Conservation (phyloP, 441 rosid species). For the Euphorbia celastroides region DNA sequence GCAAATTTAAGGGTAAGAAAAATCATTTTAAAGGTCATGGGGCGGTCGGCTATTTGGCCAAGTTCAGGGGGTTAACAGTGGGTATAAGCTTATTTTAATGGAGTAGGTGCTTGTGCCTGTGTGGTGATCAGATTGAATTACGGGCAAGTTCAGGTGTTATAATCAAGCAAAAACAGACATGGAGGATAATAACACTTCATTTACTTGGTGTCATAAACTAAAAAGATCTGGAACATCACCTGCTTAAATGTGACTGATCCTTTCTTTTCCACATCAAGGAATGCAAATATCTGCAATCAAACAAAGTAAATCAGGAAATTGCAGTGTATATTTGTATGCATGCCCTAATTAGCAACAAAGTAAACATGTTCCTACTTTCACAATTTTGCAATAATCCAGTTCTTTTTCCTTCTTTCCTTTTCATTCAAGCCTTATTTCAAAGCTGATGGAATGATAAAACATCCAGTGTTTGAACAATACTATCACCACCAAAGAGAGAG, state of each 20-base stretch:
- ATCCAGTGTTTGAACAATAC: not conserved
- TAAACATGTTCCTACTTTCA: not conserved
- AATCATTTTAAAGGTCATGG: no score
- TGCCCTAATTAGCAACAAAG: not conserved
- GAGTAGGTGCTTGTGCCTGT: not conserved
- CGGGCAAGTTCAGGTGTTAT: not conserved
- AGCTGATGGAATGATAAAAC: not conserved
- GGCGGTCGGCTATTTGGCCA: no score
- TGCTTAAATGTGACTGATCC: slow-evolving; percentile 83
- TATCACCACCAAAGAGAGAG: not conserved
- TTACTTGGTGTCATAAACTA: not conserved
- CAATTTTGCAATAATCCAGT: not conserved
- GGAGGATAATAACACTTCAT: not conserved
- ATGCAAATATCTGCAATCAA: slow-evolving; percentile 61
- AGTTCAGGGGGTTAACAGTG: no score
- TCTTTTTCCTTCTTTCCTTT: no score
- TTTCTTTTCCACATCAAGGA: slow-evolving; percentile 67
- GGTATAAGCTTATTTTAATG: no score
- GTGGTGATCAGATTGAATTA: not conserved
- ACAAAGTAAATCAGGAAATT: slow-evolving; percentile 8
- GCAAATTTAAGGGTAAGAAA: no score
- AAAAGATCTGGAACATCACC: slow-evolving; percentile 33
- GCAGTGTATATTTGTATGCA: not conserved
- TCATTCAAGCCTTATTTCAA: no score
- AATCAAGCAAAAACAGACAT: not conserved